A percentile compares a stretch with the other conserved stretches of the same genome.
These are phyloP conservation scores for Amauroascus niger DNA, from an alignment of 2,329 filamentous ascomycete species.

Conservation along the genomic window DNA sequence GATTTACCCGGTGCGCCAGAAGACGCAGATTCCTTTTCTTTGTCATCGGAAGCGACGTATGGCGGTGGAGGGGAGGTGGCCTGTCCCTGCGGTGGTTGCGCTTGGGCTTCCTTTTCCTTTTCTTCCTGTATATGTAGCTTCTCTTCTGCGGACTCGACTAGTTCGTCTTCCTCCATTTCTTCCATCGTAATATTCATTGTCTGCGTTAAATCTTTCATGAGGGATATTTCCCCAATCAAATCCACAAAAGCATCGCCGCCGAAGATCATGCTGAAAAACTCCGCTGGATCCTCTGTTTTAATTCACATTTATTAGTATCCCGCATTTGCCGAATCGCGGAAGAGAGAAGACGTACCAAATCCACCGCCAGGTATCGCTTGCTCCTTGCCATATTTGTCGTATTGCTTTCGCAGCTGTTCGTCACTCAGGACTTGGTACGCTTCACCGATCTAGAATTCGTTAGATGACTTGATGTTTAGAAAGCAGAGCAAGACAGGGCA, in stretches of 20 bases:
- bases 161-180: constrained; percentile 60
- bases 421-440: constrained; percentile 75
- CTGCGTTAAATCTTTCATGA: constrained; percentile 96
- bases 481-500: not conserved
- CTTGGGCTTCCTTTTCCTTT: constrained; percentile 22
- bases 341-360: constrained; percentile 51
- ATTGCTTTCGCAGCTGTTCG: constrained; percentile 73
- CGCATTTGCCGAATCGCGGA: not conserved
- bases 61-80: constrained; percentile 9
- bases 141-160: constrained; percentile 44
- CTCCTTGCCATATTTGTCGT: constrained; percentile 97
- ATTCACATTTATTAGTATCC: constrained; percentile 13
- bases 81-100: not conserved
- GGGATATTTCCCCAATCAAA: constrained; percentile 93
- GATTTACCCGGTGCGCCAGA: constrained; percentile 8
- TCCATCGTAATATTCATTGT: constrained; percentile 97
- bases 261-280: constrained; percentile 98
- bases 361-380: constrained; percentile 81
- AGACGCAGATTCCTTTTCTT: constrained; percentile 12
- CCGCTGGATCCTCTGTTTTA: constrained; percentile 69
- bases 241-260: constrained; percentile 92
- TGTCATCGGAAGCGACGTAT: constrained; percentile 15
- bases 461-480: not conserved
- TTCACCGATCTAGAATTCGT: constrained; percentile 50
- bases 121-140: constrained; percentile 36